Evolutionary conservation across 2,329 filamentous ascomycete genomes (phyloP).

Genomic region (Alternaria incomplexa): DNA sequence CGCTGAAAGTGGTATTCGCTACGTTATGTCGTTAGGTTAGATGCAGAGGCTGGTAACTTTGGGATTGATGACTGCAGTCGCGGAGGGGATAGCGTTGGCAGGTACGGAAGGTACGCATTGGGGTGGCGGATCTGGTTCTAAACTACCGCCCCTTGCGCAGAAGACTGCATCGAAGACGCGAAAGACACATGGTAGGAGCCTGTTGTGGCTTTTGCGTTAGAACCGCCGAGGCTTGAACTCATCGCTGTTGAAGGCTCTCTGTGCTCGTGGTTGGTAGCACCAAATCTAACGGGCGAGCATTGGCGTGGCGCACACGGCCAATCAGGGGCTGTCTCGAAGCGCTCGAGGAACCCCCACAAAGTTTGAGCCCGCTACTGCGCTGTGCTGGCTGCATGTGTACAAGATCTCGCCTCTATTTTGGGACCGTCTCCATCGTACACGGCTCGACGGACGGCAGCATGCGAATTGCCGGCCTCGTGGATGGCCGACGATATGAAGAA

Average conservation of each 20-base stretch:
- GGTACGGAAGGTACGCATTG: neutral
- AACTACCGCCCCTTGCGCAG: slow-evolving; percentile 8
- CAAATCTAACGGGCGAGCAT: slow-evolving; percentile 12
- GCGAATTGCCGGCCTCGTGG: slow-evolving; percentile 19
- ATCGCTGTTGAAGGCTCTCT: slow-evolving; percentile 29
- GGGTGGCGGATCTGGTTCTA: slow-evolving; percentile 19
- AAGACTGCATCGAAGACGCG: neutral
- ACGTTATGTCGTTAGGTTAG: slow-evolving; percentile 19
- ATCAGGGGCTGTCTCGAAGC: slow-evolving; percentile 33
- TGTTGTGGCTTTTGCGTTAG: slow-evolving; percentile 28
- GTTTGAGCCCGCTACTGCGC: slow-evolving; percentile 24
- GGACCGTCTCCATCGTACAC: slow-evolving; percentile 12
- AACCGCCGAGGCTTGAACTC: slow-evolving; percentile 39
- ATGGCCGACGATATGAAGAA: slow-evolving; percentile 9
- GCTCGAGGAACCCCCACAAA: slow-evolving; percentile 32
- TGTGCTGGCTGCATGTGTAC: slow-evolving; percentile 27
- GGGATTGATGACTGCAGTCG: slow-evolving; percentile 20
- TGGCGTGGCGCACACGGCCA: slow-evolving; percentile 33
- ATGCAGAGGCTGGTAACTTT: slow-evolving; percentile 17
- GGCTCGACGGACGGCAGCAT: slow-evolving; percentile 6
- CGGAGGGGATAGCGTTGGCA: slow-evolving; percentile 26
- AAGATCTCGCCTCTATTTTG: slow-evolving; percentile 35
- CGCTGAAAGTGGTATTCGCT: slow-evolving; percentile 12
- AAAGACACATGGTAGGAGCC: slow-evolving; percentile 22
- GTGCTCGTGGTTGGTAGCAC: slow-evolving; percentile 43